phyloP scores from a whole-genome alignment of 2,329 filamentous ascomycete species.

The Claviceps maximensis region DNA sequence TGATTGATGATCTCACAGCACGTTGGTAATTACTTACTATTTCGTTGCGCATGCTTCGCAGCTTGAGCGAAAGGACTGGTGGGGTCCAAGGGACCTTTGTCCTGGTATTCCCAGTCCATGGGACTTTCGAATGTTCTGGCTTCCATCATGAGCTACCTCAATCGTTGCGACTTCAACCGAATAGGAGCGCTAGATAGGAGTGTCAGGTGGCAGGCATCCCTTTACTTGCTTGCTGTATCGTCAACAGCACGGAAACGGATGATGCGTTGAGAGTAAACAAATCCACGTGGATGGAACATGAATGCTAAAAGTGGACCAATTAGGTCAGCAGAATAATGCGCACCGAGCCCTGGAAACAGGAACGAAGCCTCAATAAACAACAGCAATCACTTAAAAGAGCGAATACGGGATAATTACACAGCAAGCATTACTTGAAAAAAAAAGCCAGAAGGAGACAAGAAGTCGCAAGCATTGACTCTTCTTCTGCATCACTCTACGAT shows the following conservation, averaged over 20 bases:
- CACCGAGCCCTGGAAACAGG: not conserved
- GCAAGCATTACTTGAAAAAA: not conserved
- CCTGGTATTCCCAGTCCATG: constrained; percentile 57
- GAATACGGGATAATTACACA: not conserved
- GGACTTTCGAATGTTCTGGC: constrained; percentile 44
- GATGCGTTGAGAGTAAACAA: constrained; percentile 22
- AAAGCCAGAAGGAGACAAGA: not conserved
- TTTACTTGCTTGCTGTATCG: constrained; percentile 6
- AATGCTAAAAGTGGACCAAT: constrained; percentile 6
- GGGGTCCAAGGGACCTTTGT: constrained; percentile 41
- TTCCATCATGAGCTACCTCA: constrained; percentile 26
- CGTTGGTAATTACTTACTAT: constrained; percentile 24
- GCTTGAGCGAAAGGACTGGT: constrained; percentile 49
- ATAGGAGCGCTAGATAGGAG: not conserved
- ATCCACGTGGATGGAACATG: constrained; percentile 2
- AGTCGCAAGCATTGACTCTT: not conserved
- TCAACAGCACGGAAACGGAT: constrained; percentile 14
- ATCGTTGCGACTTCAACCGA: not conserved
- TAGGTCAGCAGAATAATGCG: constrained; percentile 17
- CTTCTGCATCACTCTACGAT: not conserved
- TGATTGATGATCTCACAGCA: not conserved
- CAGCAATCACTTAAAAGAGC: not conserved
- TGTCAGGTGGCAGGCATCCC: not conserved
- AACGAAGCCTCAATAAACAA: not conserved
- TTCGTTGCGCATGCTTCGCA: constrained; percentile 26